phyloP scores from a whole-genome alignment of 208 protist species.

The Kentomonas sorsogonicus region DNA sequence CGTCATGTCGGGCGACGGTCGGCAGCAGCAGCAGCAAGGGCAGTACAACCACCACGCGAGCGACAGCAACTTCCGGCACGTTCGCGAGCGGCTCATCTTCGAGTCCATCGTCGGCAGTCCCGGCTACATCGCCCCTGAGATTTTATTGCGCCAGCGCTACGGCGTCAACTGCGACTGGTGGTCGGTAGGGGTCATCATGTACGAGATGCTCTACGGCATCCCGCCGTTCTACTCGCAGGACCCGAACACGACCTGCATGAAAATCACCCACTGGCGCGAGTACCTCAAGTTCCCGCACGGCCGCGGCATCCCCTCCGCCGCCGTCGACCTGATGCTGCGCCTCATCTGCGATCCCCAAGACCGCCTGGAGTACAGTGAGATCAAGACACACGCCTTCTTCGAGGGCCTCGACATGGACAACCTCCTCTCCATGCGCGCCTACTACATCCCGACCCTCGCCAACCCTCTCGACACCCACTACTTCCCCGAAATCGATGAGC shows the following conservation, averaged over 20 bases:
- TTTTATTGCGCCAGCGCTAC: constrained; percentile 91
- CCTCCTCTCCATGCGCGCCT: constrained; percentile 48
- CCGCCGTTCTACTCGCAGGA: constrained; percentile 94
- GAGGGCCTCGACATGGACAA: constrained; percentile 53
- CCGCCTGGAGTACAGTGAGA: constrained; percentile 69
- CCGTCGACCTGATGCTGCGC: constrained; percentile 89
- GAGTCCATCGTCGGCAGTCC: constrained; percentile 95
- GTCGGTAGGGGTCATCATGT: constrained; percentile 97
- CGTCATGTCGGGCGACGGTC: not conserved
- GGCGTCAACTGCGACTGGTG: constrained; percentile 97
- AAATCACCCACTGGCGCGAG: constrained; percentile 92
- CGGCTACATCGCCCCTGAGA: constrained; percentile 97
- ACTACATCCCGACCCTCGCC: constrained; percentile 63
- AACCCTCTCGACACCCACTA: constrained; percentile 82
- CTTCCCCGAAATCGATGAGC: constrained; percentile 76
- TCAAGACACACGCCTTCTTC: constrained; percentile 84
- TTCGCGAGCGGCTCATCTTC: constrained; percentile 53
- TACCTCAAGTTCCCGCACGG: constrained; percentile 87
- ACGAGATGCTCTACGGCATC: constrained; percentile 96
- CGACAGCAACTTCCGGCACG: constrained; percentile 3
- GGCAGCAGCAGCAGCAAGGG: constrained; percentile 8
- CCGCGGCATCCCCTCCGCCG: constrained; percentile 70
- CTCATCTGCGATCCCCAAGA: constrained; percentile 86
- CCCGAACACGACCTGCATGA: constrained; percentile 87
- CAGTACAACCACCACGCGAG: constrained; percentile 10